Conservation (phyloP, 2,329 filamentous ascomycete species). For the Didymella keratinophila region DNA sequence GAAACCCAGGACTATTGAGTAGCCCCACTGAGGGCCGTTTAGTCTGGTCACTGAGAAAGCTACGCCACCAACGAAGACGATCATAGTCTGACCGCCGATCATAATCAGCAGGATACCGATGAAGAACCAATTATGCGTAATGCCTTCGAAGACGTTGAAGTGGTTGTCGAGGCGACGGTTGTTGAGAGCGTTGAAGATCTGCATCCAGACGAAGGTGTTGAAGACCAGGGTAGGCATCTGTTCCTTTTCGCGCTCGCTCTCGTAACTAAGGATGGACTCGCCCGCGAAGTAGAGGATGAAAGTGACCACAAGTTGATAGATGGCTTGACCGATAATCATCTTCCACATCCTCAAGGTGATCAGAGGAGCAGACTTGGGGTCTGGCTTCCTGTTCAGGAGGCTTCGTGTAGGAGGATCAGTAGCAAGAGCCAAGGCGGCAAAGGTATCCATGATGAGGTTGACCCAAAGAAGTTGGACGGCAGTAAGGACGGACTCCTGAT, state of each 20-base stretch:
- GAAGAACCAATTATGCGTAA: constrained; percentile 88
- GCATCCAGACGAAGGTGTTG: constrained; percentile 99
- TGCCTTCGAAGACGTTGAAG: constrained; percentile 94
- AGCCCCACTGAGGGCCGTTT: constrained; percentile 81
- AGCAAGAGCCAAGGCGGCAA: constrained; percentile 85
- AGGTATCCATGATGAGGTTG: constrained; percentile 96
- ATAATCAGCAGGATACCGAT: constrained; percentile 84
- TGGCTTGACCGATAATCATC: constrained; percentile 93
- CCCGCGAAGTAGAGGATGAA: constrained; percentile 84
- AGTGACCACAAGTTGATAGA: constrained; percentile 83
- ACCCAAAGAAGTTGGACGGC: constrained; percentile 96
- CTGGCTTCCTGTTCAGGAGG: constrained; percentile 80
- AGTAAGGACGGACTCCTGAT: constrained; percentile 78
- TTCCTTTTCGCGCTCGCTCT: constrained; percentile 55
- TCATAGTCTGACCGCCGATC: constrained; percentile 87
- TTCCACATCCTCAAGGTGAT: constrained; percentile 96
- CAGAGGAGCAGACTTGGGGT: constrained; percentile 74
- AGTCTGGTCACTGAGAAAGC: constrained; percentile 80
- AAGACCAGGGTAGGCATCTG: constrained; percentile 82
- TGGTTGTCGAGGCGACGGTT: constrained; percentile 93
- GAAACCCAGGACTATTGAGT: constrained; percentile 82
- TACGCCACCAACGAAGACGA: constrained; percentile 82
- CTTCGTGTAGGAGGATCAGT: constrained; percentile 88
- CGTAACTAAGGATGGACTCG: constrained; percentile 66
- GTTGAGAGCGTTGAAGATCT: constrained; percentile 98